These are phyloP conservation scores for Actinomortierella ambigua DNA, from an alignment of 371 early-diverging fungal species.

Conservation along the genomic window DNA sequence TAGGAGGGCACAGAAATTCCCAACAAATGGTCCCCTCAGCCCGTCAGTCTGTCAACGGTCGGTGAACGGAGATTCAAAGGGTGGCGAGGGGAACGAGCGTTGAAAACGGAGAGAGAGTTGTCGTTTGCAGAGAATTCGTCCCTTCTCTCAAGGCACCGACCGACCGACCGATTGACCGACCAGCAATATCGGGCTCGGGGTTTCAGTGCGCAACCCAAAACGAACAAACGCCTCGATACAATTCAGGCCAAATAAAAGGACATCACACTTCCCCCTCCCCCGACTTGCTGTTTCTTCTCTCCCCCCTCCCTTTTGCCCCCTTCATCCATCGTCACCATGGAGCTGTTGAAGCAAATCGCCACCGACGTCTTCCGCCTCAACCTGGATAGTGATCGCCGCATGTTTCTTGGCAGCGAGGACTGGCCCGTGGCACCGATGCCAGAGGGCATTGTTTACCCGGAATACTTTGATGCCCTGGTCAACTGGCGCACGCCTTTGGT, in stretches of 20 bases:
- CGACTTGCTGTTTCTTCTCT: slow-evolving; percentile 4
- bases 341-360: slow-evolving; percentile 30
- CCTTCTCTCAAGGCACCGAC: too few relatives aligned
- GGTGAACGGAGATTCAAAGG: too few relatives aligned
- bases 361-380: slow-evolving; percentile 31
- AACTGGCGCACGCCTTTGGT: slow-evolving; percentile 45
- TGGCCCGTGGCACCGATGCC: slow-evolving; percentile 39
- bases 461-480: slow-evolving; percentile 42
- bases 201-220: background rate
- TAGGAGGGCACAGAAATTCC: too few relatives aligned
- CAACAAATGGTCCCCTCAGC: too few relatives aligned
- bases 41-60: too few relatives aligned
- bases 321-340: slow-evolving; percentile 8
- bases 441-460: slow-evolving; percentile 41
- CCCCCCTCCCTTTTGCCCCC: background rate
- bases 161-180: too few relatives aligned
- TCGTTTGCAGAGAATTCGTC: too few relatives aligned
- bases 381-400: slow-evolving; percentile 32
- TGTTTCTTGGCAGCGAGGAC: slow-evolving; percentile 33
- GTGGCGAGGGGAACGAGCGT: too few relatives aligned
- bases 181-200: too few relatives aligned
- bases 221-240: background rate
- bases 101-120: too few relatives aligned
- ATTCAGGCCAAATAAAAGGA: too few relatives aligned
- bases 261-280: background rate